phyloP scores from a whole-genome alignment of 202 grass and related monocot genomes.

The Dendrocalamus latiflorus region DNA sequence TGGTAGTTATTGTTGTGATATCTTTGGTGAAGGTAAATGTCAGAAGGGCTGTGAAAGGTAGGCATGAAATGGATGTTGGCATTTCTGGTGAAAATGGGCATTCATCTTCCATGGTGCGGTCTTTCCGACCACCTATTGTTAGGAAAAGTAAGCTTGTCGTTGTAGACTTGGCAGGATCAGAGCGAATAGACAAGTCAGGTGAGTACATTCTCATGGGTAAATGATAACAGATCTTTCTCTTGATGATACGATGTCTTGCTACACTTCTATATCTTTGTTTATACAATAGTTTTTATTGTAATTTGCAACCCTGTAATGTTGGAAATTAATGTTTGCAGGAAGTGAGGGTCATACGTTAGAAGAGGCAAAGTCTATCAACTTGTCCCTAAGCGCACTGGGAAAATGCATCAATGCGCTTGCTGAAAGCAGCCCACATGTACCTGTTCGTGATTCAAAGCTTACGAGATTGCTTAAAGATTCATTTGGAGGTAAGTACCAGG shows the following conservation, averaged over 20 bases:
- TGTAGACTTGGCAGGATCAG: constrained; percentile 96
- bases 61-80: no score
- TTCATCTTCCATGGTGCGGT: constrained; percentile 66
- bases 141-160: constrained; percentile 99
- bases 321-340: constrained; percentile 50
- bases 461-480: no score
- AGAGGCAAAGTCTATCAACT: constrained; percentile 99
- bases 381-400: constrained; percentile 87
- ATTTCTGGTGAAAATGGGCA: no score
- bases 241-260: neutral
- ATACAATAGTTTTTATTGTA: constrained; percentile 11
- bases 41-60: no score
- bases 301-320: constrained; percentile 10
- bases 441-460: no score
- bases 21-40: no score
- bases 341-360: constrained; percentile 98
- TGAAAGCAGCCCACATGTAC: no score
- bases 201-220: constrained; percentile 9
- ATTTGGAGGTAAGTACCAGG: no score
- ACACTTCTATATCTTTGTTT: neutral
- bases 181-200: constrained; percentile 97
- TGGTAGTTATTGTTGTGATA: no score
- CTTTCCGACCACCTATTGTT: constrained; percentile 77
- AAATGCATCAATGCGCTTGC: constrained; percentile 99
- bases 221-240: constrained; percentile 3